Evolutionary conservation across 1,284 basidiomycete genomes (phyloP).

Genomic region (Marasmius oreades): DNA sequence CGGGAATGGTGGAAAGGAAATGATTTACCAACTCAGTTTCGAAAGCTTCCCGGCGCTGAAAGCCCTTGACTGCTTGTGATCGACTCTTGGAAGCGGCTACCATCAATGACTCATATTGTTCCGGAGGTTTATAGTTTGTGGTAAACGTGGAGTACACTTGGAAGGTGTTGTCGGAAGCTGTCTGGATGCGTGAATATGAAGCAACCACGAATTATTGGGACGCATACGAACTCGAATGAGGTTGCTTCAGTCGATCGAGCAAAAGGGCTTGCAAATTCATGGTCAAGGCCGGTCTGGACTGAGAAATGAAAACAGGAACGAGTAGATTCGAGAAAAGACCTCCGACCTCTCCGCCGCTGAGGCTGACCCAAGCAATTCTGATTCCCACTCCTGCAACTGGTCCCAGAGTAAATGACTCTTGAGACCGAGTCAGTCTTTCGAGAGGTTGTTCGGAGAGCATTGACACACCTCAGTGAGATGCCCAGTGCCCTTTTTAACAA

Average conservation of each 20-base stretch:
- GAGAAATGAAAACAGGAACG: constrained; percentile 1
- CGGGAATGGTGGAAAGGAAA: constrained; percentile 1
- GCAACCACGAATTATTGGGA: background rate
- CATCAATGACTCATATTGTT: constrained; percentile 74
- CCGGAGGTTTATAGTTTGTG: constrained; percentile 67
- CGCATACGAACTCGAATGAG: constrained; percentile 56
- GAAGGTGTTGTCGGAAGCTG: constrained; percentile 75
- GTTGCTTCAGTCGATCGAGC: constrained; percentile 59
- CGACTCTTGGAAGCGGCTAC: constrained; percentile 73
- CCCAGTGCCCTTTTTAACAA: constrained; percentile 54
- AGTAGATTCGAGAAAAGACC: background rate
- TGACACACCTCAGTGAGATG: constrained; percentile 57
- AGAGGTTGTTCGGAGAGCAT: background rate
- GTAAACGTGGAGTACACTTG: constrained; percentile 86
- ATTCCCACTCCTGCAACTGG: constrained; percentile 70
- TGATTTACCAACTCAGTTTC: constrained; percentile 56
- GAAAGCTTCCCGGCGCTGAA: constrained; percentile 55
- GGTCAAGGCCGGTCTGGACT: constrained; percentile 34
- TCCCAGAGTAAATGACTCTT: constrained; percentile 79
- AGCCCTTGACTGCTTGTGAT: constrained; percentile 54
- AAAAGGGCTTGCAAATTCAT: constrained; percentile 47
- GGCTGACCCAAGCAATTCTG: constrained; percentile 52
- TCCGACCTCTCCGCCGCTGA: constrained; percentile 45
- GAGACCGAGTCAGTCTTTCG: constrained; percentile 10
- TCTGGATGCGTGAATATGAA: constrained; percentile 7